Percentiles rank a stretch among this genome's conserved stretches.
Conservation (phyloP, 306 rosid genomes). For the Phaseolus lunatus region DNA sequence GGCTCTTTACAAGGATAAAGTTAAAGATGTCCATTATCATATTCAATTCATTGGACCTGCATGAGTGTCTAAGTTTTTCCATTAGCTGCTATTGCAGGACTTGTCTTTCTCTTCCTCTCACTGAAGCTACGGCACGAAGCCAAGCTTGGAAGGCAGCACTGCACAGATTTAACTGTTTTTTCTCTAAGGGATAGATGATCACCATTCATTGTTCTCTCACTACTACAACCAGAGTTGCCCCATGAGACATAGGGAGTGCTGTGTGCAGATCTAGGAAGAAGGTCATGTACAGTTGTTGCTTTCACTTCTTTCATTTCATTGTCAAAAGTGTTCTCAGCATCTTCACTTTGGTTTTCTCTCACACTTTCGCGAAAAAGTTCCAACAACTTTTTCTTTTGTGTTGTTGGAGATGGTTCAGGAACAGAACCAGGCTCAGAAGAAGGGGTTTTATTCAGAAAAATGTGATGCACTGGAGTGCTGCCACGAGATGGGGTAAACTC, state of each 20-base stretch:
- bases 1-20: slow-evolving; percentile 47
- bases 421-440: slow-evolving; percentile 41
- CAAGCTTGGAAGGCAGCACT: slow-evolving; percentile 86
- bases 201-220: slow-evolving; percentile 65
- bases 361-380: slow-evolving; percentile 81
- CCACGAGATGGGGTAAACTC: slow-evolving; percentile 91
- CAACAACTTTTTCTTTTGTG: slow-evolving; percentile 68
- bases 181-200: slow-evolving; percentile 45
- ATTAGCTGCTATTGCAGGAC: slow-evolving; percentile 67
- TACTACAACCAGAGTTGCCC: slow-evolving; percentile 57
- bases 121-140: slow-evolving; percentile 71
- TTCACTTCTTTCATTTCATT: slow-evolving; percentile 50
- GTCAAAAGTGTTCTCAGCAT: slow-evolving; percentile 24
- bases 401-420: slow-evolving; percentile 59
- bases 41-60: slow-evolving; percentile 29
- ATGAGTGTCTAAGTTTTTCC: slow-evolving; percentile 44
- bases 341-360: slow-evolving; percentile 46
- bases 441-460: slow-evolving; percentile 43
- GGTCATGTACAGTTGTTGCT: slow-evolving; percentile 44
- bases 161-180: slow-evolving; percentile 56
- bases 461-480: slow-evolving; percentile 75
- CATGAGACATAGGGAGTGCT: slow-evolving; percentile 61
- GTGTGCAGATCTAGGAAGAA: slow-evolving; percentile 59
- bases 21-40: slow-evolving; percentile 51
- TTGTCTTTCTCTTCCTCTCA: slow-evolving; percentile 74